phyloP scores from a whole-genome alignment of 2,329 filamentous ascomycete species.

The Botrytis porri region DNA sequence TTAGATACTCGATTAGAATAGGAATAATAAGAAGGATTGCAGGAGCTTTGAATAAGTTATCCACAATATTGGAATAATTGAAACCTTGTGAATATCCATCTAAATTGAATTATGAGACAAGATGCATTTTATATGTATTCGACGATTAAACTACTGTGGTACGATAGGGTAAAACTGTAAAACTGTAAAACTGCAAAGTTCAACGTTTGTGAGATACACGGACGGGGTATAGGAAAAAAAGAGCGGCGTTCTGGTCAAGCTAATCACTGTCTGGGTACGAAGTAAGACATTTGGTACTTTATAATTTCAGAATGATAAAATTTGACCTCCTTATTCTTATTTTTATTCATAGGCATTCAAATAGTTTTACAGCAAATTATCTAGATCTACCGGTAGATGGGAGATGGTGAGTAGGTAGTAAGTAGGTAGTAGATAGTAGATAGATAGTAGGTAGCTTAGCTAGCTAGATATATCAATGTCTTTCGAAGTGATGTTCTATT shows the following conservation, averaged over 20 bases:
- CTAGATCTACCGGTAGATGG: too few relatives aligned
- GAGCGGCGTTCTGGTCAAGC: neutral
- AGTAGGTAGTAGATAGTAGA: too few relatives aligned
- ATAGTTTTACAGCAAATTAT: neutral
- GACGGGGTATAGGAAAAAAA: neutral
- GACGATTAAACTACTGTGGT: neutral
- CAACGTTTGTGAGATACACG: neutral
- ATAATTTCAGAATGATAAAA: neutral
- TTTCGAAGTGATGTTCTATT: neutral
- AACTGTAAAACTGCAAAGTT: neutral
- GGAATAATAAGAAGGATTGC: neutral
- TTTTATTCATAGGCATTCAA: neutral
- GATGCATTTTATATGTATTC: neutral
- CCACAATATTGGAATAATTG: neutral
- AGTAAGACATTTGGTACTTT: neutral
- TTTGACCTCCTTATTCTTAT: neutral
- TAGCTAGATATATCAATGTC: neutral
- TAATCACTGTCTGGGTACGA: neutral
- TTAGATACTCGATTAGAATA: neutral
- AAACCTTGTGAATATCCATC: neutral
- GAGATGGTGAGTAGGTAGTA: too few relatives aligned
- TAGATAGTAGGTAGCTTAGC: too few relatives aligned
- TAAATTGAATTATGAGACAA: neutral
- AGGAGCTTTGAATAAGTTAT: constrained; percentile 8
- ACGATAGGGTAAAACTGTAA: neutral